Percentiles rank a stretch among this genome's conserved stretches.
These are phyloP conservation scores for Mortierella sp. DNA, from an alignment of 371 early-diverging fungal genomes.

Conservation along the genomic window DNA sequence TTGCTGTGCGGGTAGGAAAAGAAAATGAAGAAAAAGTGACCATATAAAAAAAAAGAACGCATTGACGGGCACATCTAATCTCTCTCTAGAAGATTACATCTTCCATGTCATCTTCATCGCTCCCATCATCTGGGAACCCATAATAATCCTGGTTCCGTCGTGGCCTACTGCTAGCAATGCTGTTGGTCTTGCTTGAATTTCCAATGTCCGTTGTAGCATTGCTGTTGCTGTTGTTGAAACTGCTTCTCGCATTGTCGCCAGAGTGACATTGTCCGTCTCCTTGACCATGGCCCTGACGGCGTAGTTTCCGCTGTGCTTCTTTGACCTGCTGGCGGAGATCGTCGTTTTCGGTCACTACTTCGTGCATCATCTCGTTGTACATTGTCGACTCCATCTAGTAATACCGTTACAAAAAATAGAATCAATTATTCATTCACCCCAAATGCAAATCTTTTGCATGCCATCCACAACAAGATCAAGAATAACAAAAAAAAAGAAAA, in stretches of 20 bases:
- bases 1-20: too few species aligned
- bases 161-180: neutral
- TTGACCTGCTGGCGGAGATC: constrained; percentile 36
- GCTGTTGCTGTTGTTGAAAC: neutral
- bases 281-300: neutral
- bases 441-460: too few species aligned
- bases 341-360: constrained; percentile 51
- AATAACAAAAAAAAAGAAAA: neutral
- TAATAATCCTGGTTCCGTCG: constrained; percentile 12
- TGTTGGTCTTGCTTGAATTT: neutral
- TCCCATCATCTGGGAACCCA: constrained; percentile 11
- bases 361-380: constrained; percentile 57
- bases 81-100: constrained; percentile 26
- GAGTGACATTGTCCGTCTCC: too few species aligned
- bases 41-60: neutral
- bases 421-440: neutral
- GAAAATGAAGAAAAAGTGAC: neutral
- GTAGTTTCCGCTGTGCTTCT: constrained; percentile 17
- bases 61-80: neutral
- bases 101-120: constrained; percentile 36
- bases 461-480: too few species aligned
- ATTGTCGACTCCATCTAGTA: constrained; percentile 45
- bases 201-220: neutral
- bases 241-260: neutral
- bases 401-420: neutral